phyloP scores from a whole-genome alignment of 108 stramenopile genomes.

The Chaetoceros tenuissimus region DNA sequence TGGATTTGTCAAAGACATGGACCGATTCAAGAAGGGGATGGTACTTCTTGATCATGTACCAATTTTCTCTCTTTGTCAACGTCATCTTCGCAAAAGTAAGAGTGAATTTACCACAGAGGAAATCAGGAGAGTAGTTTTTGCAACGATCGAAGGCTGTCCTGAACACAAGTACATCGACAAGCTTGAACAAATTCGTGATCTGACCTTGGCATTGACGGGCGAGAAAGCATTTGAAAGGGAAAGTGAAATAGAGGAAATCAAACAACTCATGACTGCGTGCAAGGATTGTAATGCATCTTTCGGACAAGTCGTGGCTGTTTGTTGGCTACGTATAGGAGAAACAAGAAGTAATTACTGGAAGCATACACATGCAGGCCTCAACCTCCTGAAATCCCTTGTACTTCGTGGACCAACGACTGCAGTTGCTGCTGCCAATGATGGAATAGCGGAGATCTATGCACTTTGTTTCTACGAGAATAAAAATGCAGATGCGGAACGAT shows the following conservation, averaged over 20 bases:
- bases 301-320: constrained; percentile 28
- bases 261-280: constrained; percentile 24
- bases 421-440: constrained; percentile 1
- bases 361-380: constrained; percentile 28
- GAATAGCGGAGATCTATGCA: constrained; percentile 1
- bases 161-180: constrained; percentile 17
- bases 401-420: constrained; percentile 21
- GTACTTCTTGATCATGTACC: constrained; percentile 27
- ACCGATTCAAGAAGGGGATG: constrained; percentile 8
- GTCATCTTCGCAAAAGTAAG: constrained; percentile 26
- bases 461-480: background rate
- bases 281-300: constrained; percentile 22
- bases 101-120: constrained; percentile 23
- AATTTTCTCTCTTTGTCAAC: constrained; percentile 21
- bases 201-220: constrained; percentile 32
- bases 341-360: constrained; percentile 32
- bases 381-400: constrained; percentile 28
- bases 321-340: constrained; percentile 39
- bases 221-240: constrained; percentile 26
- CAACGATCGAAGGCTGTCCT: constrained; percentile 14
- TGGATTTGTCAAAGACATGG: constrained; percentile 19
- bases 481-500: background rate
- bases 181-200: constrained; percentile 18
- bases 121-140: constrained; percentile 25
- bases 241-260: constrained; percentile 17